These are phyloP conservation scores for Mychonastes homosphaera DNA, from an alignment of 139 green algal genomes.

Conservation along the genomic window DNA sequence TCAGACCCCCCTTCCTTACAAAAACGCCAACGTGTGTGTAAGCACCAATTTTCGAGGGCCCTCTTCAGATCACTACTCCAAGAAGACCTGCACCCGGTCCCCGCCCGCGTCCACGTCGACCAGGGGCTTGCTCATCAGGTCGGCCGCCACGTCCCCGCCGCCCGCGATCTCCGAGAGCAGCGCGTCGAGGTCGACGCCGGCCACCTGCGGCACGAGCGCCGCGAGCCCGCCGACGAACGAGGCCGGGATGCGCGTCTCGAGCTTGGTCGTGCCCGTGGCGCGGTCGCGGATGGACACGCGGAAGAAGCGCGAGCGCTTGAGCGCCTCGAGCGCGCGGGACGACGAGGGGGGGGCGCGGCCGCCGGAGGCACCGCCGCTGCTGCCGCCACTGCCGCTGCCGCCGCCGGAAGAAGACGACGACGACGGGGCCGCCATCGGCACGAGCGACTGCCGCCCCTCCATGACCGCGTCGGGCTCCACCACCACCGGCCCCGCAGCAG, in stretches of 20 bases:
- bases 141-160: slow-evolving; percentile 12
- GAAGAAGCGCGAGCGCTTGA: slow-evolving; percentile 17
- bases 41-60: too few relatives aligned
- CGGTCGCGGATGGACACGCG: slow-evolving; percentile 8
- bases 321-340: slow-evolving; percentile 1
- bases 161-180: slow-evolving; percentile 21
- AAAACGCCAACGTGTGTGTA: too few relatives aligned
- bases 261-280: slow-evolving; percentile 13
- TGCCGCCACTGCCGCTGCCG: neutral
- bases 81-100: slow-evolving; percentile 16
- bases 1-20: too few relatives aligned
- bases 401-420: neutral
- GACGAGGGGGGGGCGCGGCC: neutral
- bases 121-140: slow-evolving; percentile 14
- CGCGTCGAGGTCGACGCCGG: slow-evolving; percentile 34
- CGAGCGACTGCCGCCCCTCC: neutral
- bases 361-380: neutral
- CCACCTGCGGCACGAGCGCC: slow-evolving; percentile 30
- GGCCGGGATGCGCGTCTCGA: slow-evolving; percentile 42
- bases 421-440: neutral
- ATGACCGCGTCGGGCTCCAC: neutral
- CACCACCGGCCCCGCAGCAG: neutral
- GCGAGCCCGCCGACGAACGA: slow-evolving; percentile 34
- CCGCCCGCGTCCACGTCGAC: slow-evolving; percentile 11
- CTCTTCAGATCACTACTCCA: slow-evolving; percentile 7